Evolutionary conservation across 805 yeast genomes (phyloP), one percentile per base, ranked within the genome.

Genomic region (Dipodascopsis tothii): DNA sequence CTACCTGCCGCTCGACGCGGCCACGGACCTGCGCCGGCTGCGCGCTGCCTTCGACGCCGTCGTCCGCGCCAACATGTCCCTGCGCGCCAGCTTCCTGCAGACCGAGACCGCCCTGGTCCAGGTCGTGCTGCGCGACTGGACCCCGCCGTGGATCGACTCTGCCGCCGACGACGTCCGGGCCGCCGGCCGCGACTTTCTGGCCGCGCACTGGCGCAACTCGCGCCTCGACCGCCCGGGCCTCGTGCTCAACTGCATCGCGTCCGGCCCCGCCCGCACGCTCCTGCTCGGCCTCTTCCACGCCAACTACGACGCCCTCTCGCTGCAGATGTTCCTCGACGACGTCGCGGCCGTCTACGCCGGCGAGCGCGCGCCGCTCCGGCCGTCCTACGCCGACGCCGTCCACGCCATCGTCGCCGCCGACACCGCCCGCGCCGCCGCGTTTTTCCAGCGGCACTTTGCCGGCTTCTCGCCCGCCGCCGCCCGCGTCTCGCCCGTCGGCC

Each of bases 281-380:
- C 28, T 30, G 23, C 16, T 52, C 30, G 42, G 45, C 5, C 28
- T 55, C 9, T 55, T 53, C 21, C 60, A 56, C 33, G 56, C 55
- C 2, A n/a, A 54, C 9, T 56, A 54, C 36, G 60, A 56, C 33
- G 60, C 55, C 5, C 17, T 33, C 23, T 50, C 56, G 7, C 23
- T 54, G 27, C 40, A 39, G 18, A 36, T 44, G 32, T 28, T 54
- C 3, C 34, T 50, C 16, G 39, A 47, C 5, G 58, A 56, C 21
- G 52, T 49, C 5, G 33, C 28, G 20, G 35, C 33, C 11, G 22
- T 41, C 5, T 51, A 47, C 28, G 42, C 35, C 35, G 41, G 30
- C 30, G 9, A 34, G 3, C 49, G 36, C 3, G 35, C 43, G 4
- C 44, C 46, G 6, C n/a, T 17, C 4, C 41, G 55, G 7, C 49